Evolutionary conservation across 2,329 filamentous ascomycete species (phyloP).

Genomic region (Xylariaceae sp.): DNA sequence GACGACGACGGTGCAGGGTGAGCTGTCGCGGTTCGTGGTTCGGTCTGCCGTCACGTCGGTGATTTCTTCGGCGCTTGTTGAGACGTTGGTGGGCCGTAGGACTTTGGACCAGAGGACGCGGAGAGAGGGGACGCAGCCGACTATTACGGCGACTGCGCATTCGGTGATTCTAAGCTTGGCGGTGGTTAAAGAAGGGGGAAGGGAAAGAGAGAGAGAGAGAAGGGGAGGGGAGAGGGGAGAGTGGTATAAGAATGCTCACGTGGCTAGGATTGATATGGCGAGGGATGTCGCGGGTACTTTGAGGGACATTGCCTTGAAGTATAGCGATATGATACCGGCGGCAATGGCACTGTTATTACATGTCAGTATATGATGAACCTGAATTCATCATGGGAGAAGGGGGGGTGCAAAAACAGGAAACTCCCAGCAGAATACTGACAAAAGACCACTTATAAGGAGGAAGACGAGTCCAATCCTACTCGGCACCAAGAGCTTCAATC

Average conservation of each 20-base stretch:
- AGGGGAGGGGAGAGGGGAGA: too few relatives aligned
- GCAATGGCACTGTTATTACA: slow-evolving; percentile 12
- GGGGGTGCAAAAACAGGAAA: background rate
- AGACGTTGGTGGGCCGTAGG: slow-evolving; percentile 1
- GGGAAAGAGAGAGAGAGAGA: background rate
- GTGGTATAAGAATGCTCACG: slow-evolving; percentile 2
- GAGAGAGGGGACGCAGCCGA: slow-evolving; percentile 17
- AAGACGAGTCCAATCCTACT: slow-evolving; percentile 15
- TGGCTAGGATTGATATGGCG: slow-evolving; percentile 16
- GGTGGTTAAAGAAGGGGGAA: background rate
- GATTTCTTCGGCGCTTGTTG: background rate
- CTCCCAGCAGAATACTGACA: slow-evolving; percentile 6
- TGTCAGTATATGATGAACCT: background rate
- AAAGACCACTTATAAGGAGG: slow-evolving; percentile 15
- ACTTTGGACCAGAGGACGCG: slow-evolving; percentile 19
- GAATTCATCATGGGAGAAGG: background rate
- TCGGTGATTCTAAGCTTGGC: slow-evolving; percentile 6
- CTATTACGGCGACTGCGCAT: slow-evolving; percentile 16
- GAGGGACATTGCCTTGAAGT: slow-evolving; percentile 13
- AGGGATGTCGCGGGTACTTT: slow-evolving; percentile 7
- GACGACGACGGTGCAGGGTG: slow-evolving; percentile 8
- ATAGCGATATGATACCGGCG: slow-evolving; percentile 14
- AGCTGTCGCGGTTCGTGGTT: slow-evolving; percentile 3
- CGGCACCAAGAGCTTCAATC: slow-evolving; percentile 11
- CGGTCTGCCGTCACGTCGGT: slow-evolving; percentile 2